These are phyloP conservation scores for Cyberlindnera mississippiensis DNA, from an alignment of 805 yeast species.

Conservation along the genomic window DNA sequence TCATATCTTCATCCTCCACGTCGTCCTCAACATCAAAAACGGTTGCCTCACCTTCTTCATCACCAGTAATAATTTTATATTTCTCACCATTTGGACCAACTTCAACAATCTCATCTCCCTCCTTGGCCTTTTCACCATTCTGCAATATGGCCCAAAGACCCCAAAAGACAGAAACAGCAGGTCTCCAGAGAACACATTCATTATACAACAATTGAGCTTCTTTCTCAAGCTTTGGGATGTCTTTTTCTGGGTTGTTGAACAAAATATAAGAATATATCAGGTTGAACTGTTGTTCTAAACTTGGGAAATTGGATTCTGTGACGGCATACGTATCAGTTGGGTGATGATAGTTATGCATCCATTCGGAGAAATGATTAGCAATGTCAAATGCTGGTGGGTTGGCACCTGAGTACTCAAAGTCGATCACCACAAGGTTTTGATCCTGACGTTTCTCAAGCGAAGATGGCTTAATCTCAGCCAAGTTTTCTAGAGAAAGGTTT, in stretches of 20 bases:
- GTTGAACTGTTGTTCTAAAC: conserved; percentile 60
- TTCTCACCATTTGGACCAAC: conserved; percentile 56
- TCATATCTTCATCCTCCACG: conserved; percentile 20
- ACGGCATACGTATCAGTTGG: conserved; percentile 43
- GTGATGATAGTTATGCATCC: conserved; percentile 90
- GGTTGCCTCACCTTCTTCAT: conserved; percentile 27
- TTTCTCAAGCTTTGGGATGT: conserved; percentile 34
- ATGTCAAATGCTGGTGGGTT: conserved; percentile 87
- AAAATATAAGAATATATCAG: conserved; percentile 62
- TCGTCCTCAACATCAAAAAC: conserved; percentile 23
- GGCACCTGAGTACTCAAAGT: conserved; percentile 93
- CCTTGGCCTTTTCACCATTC: conserved; percentile 39
- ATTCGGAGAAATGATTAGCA: conserved; percentile 90
- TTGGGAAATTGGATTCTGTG: conserved; percentile 58
- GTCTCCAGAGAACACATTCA: conserved; percentile 74
- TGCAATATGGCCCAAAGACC: conserved; percentile 89
- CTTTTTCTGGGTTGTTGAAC: conserved; percentile 12
- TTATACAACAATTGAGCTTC: conserved; percentile 52
- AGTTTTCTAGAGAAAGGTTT: conserved; percentile 22
- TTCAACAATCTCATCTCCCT: conserved; percentile 31
- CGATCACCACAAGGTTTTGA: conserved; percentile 83
- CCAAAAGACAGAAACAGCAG: conserved; percentile 79
- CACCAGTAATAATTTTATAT: conserved; percentile 33
- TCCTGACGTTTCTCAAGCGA: conserved; percentile 46
- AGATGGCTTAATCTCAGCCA: conserved; percentile 31